A percentile compares a stretch with the other conserved stretches of the same genome.
These are phyloP conservation scores for Corrigiola litoralis DNA, from an alignment of 179 eudicot genomes.

Conservation along the genomic window DNA sequence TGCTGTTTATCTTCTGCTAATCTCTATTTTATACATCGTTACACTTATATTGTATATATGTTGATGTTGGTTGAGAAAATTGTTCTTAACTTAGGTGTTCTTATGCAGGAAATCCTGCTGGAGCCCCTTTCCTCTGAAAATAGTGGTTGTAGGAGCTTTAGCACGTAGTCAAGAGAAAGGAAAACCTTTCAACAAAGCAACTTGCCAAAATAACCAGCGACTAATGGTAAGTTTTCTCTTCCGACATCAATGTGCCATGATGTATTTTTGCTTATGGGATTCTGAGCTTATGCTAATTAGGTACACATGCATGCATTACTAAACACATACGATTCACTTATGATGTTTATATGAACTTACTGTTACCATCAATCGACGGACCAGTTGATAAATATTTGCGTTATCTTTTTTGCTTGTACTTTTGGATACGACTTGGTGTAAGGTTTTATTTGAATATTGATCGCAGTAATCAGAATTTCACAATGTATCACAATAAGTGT, in stretches of 20 bases:
- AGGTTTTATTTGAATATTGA: no score
- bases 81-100: conserved; percentile 1
- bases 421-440: no score
- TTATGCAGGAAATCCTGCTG: conserved; percentile 27
- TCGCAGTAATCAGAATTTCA: no score
- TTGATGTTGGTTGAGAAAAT: not conserved
- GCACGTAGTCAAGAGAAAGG: conserved; percentile 15
- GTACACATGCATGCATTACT: not conserved
- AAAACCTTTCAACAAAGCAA: conserved; percentile 1
- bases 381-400: no score
- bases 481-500: no score
- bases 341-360: no score
- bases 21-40: not conserved
- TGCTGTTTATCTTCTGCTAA: not conserved
- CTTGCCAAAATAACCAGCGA: conserved; percentile 2
- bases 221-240: conserved; percentile 23
- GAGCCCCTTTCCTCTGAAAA: conserved; percentile 19
- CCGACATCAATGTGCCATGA: not conserved
- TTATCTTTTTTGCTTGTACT: no score
- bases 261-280: not conserved
- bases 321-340: no score
- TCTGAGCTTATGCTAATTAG: not conserved
- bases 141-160: conserved; percentile 26
- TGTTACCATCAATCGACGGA: no score
- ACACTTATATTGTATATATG: not conserved